phyloP scores from a whole-genome alignment of 2,329 filamentous ascomycete genomes.

The Escovopsis sp. region DNA sequence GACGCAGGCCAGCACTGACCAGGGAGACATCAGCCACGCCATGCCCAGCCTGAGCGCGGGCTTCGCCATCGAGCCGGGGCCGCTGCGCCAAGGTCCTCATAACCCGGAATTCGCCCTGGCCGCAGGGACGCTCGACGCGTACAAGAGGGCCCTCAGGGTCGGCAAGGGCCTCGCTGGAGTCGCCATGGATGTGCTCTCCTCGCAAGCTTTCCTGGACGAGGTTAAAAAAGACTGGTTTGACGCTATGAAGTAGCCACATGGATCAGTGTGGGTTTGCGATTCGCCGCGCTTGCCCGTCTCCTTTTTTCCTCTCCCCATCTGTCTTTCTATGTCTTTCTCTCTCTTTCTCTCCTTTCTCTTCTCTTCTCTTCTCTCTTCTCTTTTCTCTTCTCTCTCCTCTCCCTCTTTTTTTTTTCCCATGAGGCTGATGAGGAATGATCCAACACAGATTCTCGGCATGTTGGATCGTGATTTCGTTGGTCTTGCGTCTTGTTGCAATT shows the following conservation, averaged over 20 bases:
- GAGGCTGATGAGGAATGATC: too few relatives aligned
- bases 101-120: slow-evolving; percentile 37
- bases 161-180: slow-evolving; percentile 34
- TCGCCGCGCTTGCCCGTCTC: too few relatives aligned
- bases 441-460: too few relatives aligned
- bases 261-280: too few relatives aligned
- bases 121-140: slow-evolving; percentile 32
- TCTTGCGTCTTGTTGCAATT: too few relatives aligned
- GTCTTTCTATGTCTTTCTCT: too few relatives aligned
- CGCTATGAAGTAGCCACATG: neutral
- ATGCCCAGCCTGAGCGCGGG: slow-evolving; percentile 39
- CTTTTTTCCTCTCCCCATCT: too few relatives aligned
- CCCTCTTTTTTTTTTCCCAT: too few relatives aligned
- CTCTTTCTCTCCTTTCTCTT: too few relatives aligned
- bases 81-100: slow-evolving; percentile 26
- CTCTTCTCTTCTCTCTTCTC: too few relatives aligned
- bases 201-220: slow-evolving; percentile 25
- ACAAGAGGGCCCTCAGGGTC: slow-evolving; percentile 29
- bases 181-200: slow-evolving; percentile 30
- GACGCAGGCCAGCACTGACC: slow-evolving; percentile 42
- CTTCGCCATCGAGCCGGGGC: slow-evolving; percentile 33
- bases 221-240: slow-evolving; percentile 17
- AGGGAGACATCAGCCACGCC: slow-evolving; percentile 43
- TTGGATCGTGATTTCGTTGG: too few relatives aligned
- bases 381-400: too few relatives aligned